Conservation (phyloP, 176 grass and related monocot genomes). For the Oryza coarctata region DNA sequence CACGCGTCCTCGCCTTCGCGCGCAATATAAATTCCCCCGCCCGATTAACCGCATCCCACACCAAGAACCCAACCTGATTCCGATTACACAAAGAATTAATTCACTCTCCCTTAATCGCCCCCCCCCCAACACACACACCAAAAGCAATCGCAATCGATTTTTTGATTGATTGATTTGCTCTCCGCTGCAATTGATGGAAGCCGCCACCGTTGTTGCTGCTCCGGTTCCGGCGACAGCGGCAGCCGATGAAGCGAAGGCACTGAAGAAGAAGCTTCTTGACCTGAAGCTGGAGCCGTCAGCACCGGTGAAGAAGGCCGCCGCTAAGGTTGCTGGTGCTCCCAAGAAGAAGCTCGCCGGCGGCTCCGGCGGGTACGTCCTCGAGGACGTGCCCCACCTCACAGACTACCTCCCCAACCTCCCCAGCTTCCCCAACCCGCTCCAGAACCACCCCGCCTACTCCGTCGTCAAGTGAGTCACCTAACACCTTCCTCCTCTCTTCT, state of each 20-base stretch:
- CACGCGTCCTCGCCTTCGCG: background rate
- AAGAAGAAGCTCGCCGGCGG: conserved; percentile 58
- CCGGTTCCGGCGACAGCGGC: background rate
- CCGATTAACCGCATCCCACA: background rate
- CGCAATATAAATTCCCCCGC: conserved; percentile 20
- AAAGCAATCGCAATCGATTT: no score
- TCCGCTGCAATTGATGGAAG: background rate
- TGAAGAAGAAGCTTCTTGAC: conserved; percentile 34
- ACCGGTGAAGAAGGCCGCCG: conserved; percentile 3
- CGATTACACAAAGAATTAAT: background rate
- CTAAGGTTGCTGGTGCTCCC: background rate
- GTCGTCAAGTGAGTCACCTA: conserved; percentile 64
- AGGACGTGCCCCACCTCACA: conserved; percentile 75
- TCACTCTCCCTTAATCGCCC: no score
- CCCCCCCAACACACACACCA: no score
- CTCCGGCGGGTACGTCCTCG: conserved; percentile 62
- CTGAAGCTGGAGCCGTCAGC: background rate
- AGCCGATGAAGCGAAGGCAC: background rate
- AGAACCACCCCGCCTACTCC: conserved; percentile 84
- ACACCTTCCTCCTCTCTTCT: background rate
- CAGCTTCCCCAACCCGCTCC: conserved; percentile 76
- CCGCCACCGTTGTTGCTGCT: background rate
- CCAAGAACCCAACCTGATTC: background rate
- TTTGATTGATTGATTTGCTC: background rate
- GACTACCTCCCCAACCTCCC: conserved; percentile 62